phyloP scores from a whole-genome alignment of 2,329 filamentous ascomycete species.

The Sporothrix schenckii region DNA sequence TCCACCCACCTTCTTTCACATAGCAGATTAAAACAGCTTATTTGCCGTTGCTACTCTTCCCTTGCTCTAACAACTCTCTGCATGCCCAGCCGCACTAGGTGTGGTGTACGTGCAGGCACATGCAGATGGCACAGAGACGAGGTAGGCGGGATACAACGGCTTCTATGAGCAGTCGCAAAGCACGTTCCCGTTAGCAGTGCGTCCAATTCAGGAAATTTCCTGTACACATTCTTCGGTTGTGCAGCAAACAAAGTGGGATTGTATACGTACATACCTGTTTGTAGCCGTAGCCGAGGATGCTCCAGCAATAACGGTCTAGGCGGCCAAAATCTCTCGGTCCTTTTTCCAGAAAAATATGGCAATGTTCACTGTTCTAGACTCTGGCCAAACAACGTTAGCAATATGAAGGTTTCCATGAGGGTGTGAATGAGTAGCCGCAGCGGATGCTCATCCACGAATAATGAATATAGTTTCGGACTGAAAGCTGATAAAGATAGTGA shows the following conservation, averaged over 20 bases:
- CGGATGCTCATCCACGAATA: no score
- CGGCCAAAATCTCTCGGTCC: not conserved
- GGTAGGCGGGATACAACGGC: slow-evolving; percentile 6
- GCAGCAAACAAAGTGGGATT: slow-evolving; percentile 2
- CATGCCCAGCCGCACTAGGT: not conserved
- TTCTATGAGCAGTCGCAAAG: not conserved
- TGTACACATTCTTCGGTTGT: not conserved
- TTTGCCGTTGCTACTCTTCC: not conserved
- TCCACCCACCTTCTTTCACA: not conserved
- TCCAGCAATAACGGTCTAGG: not conserved
- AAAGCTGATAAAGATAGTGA: no score
- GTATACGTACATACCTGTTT: not conserved
- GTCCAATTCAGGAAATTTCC: not conserved
- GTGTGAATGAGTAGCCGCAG: no score
- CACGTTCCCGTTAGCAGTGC: slow-evolving; percentile 5
- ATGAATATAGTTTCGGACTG: not conserved
- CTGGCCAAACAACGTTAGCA: not conserved
- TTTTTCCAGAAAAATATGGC: not conserved
- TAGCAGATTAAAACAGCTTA: not conserved
- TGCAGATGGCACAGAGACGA: slow-evolving; percentile 18
- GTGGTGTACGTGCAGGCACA: slow-evolving; percentile 10
- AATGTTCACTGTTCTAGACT: not conserved
- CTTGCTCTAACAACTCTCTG: not conserved
- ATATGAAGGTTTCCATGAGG: not conserved
- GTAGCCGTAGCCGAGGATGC: not conserved